Conservation (phyloP, 1,284 basidiomycete species). For the Trichosporon coremiiforme region DNA sequence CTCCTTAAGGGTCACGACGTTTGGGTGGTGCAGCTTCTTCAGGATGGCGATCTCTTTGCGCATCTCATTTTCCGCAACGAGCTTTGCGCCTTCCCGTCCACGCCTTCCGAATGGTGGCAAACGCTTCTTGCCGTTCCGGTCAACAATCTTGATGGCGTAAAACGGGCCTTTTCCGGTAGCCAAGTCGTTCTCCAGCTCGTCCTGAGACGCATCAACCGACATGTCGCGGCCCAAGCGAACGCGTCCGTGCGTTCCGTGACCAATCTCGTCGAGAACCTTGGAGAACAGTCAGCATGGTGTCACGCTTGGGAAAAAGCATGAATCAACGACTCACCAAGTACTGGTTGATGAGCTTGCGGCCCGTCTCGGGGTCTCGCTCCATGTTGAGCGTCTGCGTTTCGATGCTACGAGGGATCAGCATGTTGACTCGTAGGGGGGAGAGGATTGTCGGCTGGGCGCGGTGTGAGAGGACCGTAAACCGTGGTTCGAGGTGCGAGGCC, state of each 20-base stretch:
- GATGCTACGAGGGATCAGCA: constrained; percentile 44
- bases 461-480: neutral
- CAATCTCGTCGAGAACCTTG: constrained; percentile 65
- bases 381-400: constrained; percentile 63
- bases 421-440: neutral
- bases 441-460: neutral
- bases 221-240: constrained; percentile 72
- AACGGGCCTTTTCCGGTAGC: constrained; percentile 29
- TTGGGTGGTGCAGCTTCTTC: constrained; percentile 90
- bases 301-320: neutral
- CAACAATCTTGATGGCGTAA: constrained; percentile 73
- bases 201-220: constrained; percentile 38
- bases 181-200: constrained; percentile 31
- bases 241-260: constrained; percentile 78
- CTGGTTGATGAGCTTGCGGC: constrained; percentile 70
- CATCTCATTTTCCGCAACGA: constrained; percentile 58
- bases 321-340: constrained; percentile 60
- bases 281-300: neutral
- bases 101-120: constrained; percentile 32
- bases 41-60: constrained; percentile 95
- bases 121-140: constrained; percentile 64
- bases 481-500: neutral
- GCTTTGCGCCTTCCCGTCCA: constrained; percentile 59
- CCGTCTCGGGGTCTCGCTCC: constrained; percentile 53
- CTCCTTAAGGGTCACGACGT: constrained; percentile 88